These are phyloP conservation scores for Fagopyrum homotropicum DNA, from an alignment of 148 eudicot species.

Conservation along the genomic window DNA sequence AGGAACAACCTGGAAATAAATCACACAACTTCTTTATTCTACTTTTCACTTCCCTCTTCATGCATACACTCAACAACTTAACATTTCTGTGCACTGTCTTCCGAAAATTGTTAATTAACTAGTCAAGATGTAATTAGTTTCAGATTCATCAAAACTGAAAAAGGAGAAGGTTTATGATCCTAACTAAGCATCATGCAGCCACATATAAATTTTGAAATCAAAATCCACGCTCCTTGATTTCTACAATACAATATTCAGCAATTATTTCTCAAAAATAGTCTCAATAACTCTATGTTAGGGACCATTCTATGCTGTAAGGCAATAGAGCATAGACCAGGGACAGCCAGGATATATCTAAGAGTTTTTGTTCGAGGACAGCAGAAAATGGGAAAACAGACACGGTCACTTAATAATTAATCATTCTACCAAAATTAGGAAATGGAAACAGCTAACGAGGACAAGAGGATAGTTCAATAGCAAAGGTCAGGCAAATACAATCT, in stretches of 20 bases:
- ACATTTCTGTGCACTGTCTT: background rate
- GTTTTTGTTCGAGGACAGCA: background rate
- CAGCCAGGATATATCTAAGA: background rate
- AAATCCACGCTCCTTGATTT: background rate
- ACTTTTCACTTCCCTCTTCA: background rate
- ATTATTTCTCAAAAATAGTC: background rate
- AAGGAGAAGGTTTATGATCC: background rate
- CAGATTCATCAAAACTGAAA: background rate
- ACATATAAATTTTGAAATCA: background rate
- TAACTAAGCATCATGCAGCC: background rate
- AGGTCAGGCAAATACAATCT: background rate
- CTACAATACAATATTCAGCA: background rate
- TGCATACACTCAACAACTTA: background rate
- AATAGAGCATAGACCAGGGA: slow-evolving; percentile 8
- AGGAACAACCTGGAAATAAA: slow-evolving; percentile 61
- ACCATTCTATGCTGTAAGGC: slow-evolving; percentile 7
- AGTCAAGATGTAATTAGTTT: background rate
- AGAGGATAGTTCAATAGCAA: background rate
- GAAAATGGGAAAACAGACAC: slow-evolving; percentile 3
- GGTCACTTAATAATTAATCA: background rate
- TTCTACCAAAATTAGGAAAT: background rate
- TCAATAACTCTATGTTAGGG: background rate
- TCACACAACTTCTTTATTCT: background rate
- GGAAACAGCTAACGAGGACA: background rate
- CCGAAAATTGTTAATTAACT: background rate